A percentile compares a stretch with the other conserved stretches of the same genome.
Evolutionary conservation across 1,139 yeast species (phyloP).

Genomic region (Pichia sp.): DNA sequence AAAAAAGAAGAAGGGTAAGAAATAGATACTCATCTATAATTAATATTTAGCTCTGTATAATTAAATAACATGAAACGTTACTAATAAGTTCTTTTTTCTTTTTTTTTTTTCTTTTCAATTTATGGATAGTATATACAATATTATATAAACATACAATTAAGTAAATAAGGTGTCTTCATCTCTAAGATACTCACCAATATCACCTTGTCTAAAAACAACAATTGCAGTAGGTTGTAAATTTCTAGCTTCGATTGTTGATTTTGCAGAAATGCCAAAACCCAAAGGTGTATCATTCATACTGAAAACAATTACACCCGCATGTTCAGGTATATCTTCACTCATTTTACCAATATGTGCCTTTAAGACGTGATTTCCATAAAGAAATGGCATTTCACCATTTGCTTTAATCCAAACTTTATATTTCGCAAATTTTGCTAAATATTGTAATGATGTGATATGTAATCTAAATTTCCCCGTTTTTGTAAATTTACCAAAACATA

Average conservation of each 20-base stretch:
- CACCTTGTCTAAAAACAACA: slow-evolving; percentile 94
- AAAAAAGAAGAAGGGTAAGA: slow-evolving; percentile 17
- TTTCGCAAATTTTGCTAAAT: slow-evolving; percentile 81
- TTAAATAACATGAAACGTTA: neutral
- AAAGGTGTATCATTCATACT: slow-evolving; percentile 91
- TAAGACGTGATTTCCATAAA: slow-evolving; percentile 92
- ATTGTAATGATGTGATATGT: slow-evolving; percentile 85
- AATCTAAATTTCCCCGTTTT: slow-evolving; percentile 94
- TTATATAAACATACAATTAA: slow-evolving; percentile 26
- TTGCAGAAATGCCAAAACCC: slow-evolving; percentile 94
- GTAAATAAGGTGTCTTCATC: slow-evolving; percentile 96
- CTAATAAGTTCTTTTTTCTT: too few species aligned
- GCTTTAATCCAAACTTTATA: slow-evolving; percentile 94
- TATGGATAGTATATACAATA: neutral
- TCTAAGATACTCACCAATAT: slow-evolving; percentile 95
- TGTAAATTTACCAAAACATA: slow-evolving; percentile 93
- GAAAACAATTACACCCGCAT: slow-evolving; percentile 87
- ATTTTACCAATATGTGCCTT: slow-evolving; percentile 96
- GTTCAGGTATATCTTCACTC: slow-evolving; percentile 97
- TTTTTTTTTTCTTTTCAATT: too few species aligned
- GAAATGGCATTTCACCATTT: slow-evolving; percentile 97
- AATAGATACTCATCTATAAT: slow-evolving; percentile 3
- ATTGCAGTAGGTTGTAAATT: slow-evolving; percentile 88
- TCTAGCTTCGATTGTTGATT: slow-evolving; percentile 84
- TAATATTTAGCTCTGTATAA: neutral